Percentiles rank a stretch among this genome's conserved stretches.
phyloP scores from a whole-genome alignment of 768 basidiomycete genomes.

The Chalciporus chontae region DNA sequence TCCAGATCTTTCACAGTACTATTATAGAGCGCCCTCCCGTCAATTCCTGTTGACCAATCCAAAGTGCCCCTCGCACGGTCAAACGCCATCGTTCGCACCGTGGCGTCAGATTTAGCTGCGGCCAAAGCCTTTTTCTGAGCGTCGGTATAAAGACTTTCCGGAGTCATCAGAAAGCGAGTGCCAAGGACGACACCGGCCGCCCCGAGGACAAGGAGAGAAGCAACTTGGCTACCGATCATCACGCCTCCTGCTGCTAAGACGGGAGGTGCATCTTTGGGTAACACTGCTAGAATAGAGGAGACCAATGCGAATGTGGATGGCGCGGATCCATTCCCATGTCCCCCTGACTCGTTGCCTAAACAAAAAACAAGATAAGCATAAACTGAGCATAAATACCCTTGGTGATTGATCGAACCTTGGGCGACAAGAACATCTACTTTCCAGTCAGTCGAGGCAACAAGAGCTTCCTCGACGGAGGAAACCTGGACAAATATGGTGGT shows the following conservation, averaged over 20 bases:
- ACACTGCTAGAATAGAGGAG: constrained; percentile 45
- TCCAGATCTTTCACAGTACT: constrained; percentile 57
- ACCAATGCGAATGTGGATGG: constrained; percentile 61
- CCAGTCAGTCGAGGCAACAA: constrained; percentile 60
- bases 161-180: constrained; percentile 70
- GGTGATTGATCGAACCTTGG: constrained; percentile 56
- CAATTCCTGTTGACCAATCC: constrained; percentile 58
- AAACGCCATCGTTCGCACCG: constrained; percentile 61
- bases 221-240: constrained; percentile 59
- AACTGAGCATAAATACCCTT: background rate
- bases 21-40: constrained; percentile 49
- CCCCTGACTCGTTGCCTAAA: constrained; percentile 75
- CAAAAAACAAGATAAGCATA: constrained; percentile 3
- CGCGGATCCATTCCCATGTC: constrained; percentile 60
- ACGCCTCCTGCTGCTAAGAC: constrained; percentile 77
- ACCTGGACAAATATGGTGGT: constrained; percentile 66
- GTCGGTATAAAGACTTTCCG: constrained; percentile 57
- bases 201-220: constrained; percentile 62
- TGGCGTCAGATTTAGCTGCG: constrained; percentile 40
- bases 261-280: constrained; percentile 43
- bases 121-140: constrained; percentile 52
- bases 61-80: constrained; percentile 54
- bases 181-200: constrained; percentile 68
- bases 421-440: constrained; percentile 71
- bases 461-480: constrained; percentile 56